Evolutionary conservation across 495 filamentous ascomycete genomes (phyloP), one percentile per base, ranked within the genome.

Genomic region (Aspergillus saccharolyticus): DNA sequence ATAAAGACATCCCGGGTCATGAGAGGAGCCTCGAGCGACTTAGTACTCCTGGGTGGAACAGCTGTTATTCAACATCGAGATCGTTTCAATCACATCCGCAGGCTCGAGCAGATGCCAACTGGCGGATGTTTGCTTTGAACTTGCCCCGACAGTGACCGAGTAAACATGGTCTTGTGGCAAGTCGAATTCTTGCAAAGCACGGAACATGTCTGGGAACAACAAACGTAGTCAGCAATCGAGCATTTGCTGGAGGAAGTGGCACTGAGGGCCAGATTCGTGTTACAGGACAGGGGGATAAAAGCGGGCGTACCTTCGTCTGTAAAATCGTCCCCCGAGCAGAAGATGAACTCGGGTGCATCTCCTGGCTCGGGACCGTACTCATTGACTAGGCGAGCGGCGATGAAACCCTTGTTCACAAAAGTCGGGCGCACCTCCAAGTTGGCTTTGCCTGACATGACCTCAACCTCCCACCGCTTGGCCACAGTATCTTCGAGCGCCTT

Each of bases 381-480:
- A 19, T 79, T 72, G 49, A 96, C 82, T 33, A 98, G 78, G 15
- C 83, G 80, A 66, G 88, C 91, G 14, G 83, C 89, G 55, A 96
- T 96, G 73, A 91, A 90, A 1, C 94, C 94, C 71, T 97, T 98
- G 77, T 96, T 97, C 70, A 98, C 89, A 65, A 92, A 91, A 1
- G 81, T 90, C n/a, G 92, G 91, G 15, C 94, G 85, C n/a, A 96
- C 91, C 68, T 97, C 94, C 8, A 97, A 78, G 64, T 97, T 96
- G 52, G 91, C 91, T 70, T 97, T 98, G 50, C 94, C 94, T 0
- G 85, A 79, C 89, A 96, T 97, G 44, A 97, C 90, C 64, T 96
- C 91, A 12, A 97, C 89, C 47, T 92, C 89, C 81, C 85, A 95
- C 24, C 82, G 82, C 65, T 83, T 85, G 46, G 74, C 84, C 8